A percentile compares a stretch with the other conserved stretches of the same genome.
phyloP scores from a whole-genome alignment of 805 yeast species.

The Danielia oregonensis region DNA sequence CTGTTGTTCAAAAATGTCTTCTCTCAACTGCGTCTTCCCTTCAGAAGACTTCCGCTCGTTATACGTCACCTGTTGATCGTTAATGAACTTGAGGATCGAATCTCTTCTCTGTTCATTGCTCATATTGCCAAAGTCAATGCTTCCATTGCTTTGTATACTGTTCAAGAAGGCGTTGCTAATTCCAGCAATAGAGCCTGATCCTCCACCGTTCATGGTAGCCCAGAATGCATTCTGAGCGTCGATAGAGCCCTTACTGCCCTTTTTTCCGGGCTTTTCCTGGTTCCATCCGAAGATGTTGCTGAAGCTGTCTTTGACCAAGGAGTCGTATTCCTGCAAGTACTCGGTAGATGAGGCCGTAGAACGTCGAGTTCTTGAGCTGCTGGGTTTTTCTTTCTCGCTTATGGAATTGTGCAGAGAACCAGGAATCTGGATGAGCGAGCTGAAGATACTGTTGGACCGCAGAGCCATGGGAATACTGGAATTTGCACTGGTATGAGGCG shows the following conservation, averaged over 20 bases:
- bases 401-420: slow-evolving; percentile 31
- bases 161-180: slow-evolving; percentile 29
- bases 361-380: slow-evolving; percentile 8
- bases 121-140: slow-evolving; percentile 37
- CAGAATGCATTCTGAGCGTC: slow-evolving; percentile 18
- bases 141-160: slow-evolving; percentile 31
- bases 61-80: no score
- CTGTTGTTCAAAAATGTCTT: slow-evolving; percentile 34
- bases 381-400: slow-evolving; percentile 17
- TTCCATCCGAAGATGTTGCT: slow-evolving; percentile 30
- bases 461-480: slow-evolving; percentile 8
- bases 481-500: slow-evolving; percentile 3
- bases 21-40: slow-evolving; percentile 25
- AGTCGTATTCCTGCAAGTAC: slow-evolving; percentile 29
- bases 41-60: no score
- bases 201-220: slow-evolving; percentile 23
- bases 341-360: slow-evolving; percentile 13
- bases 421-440: slow-evolving; percentile 38
- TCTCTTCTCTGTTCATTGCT: slow-evolving; percentile 38
- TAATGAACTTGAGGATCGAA: slow-evolving; percentile 34
- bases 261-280: slow-evolving; percentile 11
- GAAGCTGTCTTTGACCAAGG: slow-evolving; percentile 29
- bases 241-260: slow-evolving; percentile 8
- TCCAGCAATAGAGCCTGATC: slow-evolving; percentile 27
- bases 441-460: slow-evolving; percentile 38